Evolutionary conservation across 306 rosid genomes (phyloP).

Genomic region (Casuarina cunninghamiana): DNA sequence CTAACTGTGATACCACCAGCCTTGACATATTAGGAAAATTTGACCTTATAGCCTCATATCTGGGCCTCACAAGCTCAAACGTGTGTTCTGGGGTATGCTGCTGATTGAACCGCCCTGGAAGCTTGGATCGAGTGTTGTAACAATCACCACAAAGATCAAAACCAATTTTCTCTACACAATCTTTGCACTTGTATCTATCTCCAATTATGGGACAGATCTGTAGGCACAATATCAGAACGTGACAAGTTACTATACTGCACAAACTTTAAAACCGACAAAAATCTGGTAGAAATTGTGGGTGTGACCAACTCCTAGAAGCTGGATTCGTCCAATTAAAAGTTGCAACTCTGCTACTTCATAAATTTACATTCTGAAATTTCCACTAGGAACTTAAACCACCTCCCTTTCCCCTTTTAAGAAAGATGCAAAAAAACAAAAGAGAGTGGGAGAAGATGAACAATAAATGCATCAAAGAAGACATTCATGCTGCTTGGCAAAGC

Average conservation of each 20-base stretch:
- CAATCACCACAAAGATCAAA: conserved; percentile 85
- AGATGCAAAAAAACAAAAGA: too few relatives aligned
- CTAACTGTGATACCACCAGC: conserved; percentile 33
- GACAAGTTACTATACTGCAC: conserved; percentile 11
- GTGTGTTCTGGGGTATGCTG: conserved; percentile 80
- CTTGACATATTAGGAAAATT: conserved; percentile 16
- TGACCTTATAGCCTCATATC: conserved; percentile 12
- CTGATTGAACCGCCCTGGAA: conserved; percentile 93
- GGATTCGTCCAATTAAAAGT: background rate
- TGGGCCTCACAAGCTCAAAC: conserved; percentile 32
- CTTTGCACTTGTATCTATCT: conserved; percentile 72
- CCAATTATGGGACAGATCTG: conserved; percentile 76
- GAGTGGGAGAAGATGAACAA: too few relatives aligned
- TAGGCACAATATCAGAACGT: background rate
- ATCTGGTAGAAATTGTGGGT: background rate
- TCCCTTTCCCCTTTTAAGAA: too few relatives aligned
- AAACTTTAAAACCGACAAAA: background rate
- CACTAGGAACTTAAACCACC: background rate
- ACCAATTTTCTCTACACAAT: conserved; percentile 62
- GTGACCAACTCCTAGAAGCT: background rate
- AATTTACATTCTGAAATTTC: background rate
- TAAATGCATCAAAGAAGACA: too few relatives aligned
- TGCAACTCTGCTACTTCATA: background rate
- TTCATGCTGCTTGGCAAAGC: background rate
- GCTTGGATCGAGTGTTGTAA: conserved; percentile 59